phyloP scores from a whole-genome alignment of 257 asterid genomes.

The Solanum chiquidenum region DNA sequence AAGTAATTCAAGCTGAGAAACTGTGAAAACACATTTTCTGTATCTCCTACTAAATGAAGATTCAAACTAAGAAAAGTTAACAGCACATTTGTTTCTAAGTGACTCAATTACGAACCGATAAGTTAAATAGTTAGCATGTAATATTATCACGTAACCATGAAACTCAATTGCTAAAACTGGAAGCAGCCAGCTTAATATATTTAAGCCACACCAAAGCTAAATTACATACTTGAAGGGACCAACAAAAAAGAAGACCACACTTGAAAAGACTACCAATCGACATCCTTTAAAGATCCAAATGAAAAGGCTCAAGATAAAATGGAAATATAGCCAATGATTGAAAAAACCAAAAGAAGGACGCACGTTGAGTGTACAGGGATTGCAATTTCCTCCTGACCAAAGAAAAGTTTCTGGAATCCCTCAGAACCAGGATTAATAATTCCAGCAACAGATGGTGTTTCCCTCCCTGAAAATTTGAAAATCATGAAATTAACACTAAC shows the following conservation, averaged over 20 bases:
- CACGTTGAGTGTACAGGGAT: slow-evolving; percentile 94
- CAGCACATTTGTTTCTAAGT: not conserved
- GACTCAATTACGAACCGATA: not conserved
- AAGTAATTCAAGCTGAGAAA: not conserved
- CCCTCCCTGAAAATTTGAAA: slow-evolving; percentile 58
- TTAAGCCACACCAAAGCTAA: not conserved
- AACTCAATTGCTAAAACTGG: not conserved
- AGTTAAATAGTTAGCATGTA: not conserved
- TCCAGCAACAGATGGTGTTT: slow-evolving; percentile 98
- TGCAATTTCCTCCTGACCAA: slow-evolving; percentile 96
- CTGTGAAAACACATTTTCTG: not conserved
- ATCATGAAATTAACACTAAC: not conserved
- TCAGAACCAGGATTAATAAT: slow-evolving; percentile 97
- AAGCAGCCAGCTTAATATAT: not conserved
- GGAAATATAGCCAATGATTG: not conserved
- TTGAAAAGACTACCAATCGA: not conserved
- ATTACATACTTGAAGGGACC: not conserved
- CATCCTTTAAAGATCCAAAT: not conserved
- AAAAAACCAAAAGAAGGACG: slow-evolving; percentile 1
- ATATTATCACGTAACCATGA: not conserved
- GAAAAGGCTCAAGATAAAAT: not conserved
- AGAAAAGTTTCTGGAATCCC: slow-evolving; percentile 96
- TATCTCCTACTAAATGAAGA: not conserved
- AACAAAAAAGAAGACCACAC: not conserved
- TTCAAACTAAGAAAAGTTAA: not conserved